Conservation (phyloP, 805 yeast species). For the Maudiozyma pseudohumilis region DNA sequence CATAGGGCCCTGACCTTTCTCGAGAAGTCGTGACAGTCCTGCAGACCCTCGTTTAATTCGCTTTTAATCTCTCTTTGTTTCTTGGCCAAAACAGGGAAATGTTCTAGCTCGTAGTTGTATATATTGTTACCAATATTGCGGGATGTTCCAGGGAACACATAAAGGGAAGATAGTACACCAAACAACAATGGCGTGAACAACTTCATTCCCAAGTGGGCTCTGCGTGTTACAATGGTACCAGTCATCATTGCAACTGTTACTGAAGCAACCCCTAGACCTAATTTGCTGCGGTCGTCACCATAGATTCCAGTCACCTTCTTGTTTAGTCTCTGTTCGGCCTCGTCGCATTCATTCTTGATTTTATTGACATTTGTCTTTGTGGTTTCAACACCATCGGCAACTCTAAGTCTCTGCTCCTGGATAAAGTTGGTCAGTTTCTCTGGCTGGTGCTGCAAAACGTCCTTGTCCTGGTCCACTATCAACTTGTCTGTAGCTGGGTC, state of each 20-base stretch:
- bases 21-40: constrained; percentile 5
- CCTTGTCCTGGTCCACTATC: background rate
- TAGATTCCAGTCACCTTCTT: constrained; percentile 44
- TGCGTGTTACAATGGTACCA: constrained; percentile 52
- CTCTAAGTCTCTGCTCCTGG: constrained; percentile 11
- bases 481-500: constrained; percentile 4
- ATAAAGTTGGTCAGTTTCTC: constrained; percentile 11
- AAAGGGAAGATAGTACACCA: constrained; percentile 43
- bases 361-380: constrained; percentile 27
- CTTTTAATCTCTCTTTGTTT: constrained; percentile 16
- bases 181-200: constrained; percentile 40
- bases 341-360: constrained; percentile 35
- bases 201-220: constrained; percentile 39
- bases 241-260: constrained; percentile 46
- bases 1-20: constrained; percentile 1
- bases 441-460: constrained; percentile 10
- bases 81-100: constrained; percentile 19
- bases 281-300: constrained; percentile 41
- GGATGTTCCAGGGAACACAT: constrained; percentile 51
- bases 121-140: constrained; percentile 37
- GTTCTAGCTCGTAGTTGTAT: constrained; percentile 39
- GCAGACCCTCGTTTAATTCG: constrained; percentile 7
- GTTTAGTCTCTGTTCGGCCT: constrained; percentile 43
- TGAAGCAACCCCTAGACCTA: constrained; percentile 49
- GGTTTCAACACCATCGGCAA: constrained; percentile 5